phyloP scores from a whole-genome alignment of 2,329 filamentous ascomycete genomes.

The Colletotrichum sp. region DNA sequence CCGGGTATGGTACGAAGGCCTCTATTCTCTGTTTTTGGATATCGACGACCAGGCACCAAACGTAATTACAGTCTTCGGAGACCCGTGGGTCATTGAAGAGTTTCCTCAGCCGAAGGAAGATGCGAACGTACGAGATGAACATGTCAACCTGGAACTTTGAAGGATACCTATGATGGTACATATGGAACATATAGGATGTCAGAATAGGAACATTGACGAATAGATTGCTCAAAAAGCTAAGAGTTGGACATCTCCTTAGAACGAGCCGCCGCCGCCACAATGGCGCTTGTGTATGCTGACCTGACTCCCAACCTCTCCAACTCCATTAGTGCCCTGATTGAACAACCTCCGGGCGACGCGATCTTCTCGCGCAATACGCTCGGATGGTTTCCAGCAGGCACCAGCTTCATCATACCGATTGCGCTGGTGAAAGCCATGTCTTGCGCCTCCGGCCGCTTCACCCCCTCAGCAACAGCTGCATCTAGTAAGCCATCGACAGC shows the following conservation, averaged over 20 bases:
- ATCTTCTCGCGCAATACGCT: not conserved
- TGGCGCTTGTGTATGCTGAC: not conserved
- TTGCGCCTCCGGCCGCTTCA: not conserved
- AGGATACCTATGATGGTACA: not conserved
- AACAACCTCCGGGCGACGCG: not conserved
- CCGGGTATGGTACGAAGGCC: slow-evolving; percentile 56
- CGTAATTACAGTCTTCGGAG: not conserved
- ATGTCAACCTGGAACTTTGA: not conserved
- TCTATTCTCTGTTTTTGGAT: slow-evolving; percentile 52
- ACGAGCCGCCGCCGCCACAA: not conserved
- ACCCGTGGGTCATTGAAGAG: not conserved
- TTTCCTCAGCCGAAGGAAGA: slow-evolving; percentile 4
- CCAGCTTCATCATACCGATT: not conserved
- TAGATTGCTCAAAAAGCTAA: not conserved
- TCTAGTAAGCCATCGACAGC: not conserved
- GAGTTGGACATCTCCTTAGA: not conserved
- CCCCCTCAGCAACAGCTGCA: not conserved
- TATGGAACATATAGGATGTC: not conserved
- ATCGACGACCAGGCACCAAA: slow-evolving; percentile 18
- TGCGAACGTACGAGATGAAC: not conserved
- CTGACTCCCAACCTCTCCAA: not conserved
- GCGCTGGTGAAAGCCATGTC: not conserved
- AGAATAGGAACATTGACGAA: not conserved
- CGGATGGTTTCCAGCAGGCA: not conserved
- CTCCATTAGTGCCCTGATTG: not conserved